phyloP scores from a whole-genome alignment of 345 rosid species.

The Capsella bursapastoris region DNA sequence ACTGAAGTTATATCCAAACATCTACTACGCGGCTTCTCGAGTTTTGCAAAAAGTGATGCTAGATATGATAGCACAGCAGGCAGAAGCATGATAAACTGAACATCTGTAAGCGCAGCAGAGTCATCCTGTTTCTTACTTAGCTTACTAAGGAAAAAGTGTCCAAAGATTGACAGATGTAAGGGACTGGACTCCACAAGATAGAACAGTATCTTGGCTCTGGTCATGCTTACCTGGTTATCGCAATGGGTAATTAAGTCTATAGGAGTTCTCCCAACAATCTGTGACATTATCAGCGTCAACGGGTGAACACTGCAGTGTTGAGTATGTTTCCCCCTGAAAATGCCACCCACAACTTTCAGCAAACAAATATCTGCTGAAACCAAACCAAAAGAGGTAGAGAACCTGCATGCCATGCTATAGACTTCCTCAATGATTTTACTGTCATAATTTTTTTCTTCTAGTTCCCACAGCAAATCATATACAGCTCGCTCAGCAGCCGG shows the following conservation, averaged over 20 bases:
- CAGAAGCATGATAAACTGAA: conserved; percentile 67
- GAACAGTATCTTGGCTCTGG: conserved; percentile 67
- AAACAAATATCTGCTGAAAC: conserved; percentile 64
- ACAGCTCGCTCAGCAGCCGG: conserved; percentile 47
- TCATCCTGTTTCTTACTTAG: conserved; percentile 43
- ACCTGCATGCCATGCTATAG: conserved; percentile 59
- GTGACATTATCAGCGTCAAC: conserved; percentile 55
- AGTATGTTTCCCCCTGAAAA: conserved; percentile 47
- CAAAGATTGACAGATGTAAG: conserved; percentile 69
- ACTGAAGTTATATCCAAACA: conserved; percentile 53
- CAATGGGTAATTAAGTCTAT: conserved; percentile 64
- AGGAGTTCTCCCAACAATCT: conserved; percentile 64
- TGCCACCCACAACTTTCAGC: conserved; percentile 61
- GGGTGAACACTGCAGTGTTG: conserved; percentile 58
- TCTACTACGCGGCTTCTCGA: conserved; percentile 49
- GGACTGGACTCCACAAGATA: conserved; percentile 77
- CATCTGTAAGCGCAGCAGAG: conserved; percentile 51
- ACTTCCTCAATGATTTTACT: conserved; percentile 61
- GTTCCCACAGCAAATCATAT: conserved; percentile 63
- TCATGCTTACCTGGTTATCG: conserved; percentile 49
- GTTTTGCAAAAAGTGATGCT: conserved; percentile 51
- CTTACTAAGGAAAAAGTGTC: conserved; percentile 51
- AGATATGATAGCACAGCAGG: conserved; percentile 74
- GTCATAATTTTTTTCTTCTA: conserved; percentile 53
- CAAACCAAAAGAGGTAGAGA: conserved; percentile 53